A percentile compares a stretch with the other conserved stretches of the same genome.
phyloP scores from a whole-genome alignment of 495 filamentous ascomycete genomes.

The Melanomma pulvis-pyrius region DNA sequence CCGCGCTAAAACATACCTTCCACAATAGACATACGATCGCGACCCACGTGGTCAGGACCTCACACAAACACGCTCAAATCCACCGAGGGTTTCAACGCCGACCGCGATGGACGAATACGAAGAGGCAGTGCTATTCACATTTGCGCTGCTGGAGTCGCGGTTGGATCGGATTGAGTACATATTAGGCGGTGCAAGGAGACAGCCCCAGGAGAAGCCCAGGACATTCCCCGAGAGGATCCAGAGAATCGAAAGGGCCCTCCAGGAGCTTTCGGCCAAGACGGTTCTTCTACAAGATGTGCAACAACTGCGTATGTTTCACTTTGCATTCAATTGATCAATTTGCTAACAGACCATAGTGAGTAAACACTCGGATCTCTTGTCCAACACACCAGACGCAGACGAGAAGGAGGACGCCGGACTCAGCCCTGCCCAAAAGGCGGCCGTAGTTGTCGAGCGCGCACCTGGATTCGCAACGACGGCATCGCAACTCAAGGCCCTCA shows the following conservation, averaged over 20 bases:
- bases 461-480: constrained; percentile 74
- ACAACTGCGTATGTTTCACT: constrained; percentile 29
- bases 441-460: constrained; percentile 75
- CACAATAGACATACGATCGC: neutral
- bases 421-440: constrained; percentile 52
- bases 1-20: constrained; percentile 9
- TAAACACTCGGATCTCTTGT: constrained; percentile 62
- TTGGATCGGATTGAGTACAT: constrained; percentile 74
- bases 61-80: neutral
- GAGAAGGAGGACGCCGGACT: constrained; percentile 10
- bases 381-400: constrained; percentile 39
- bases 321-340: neutral
- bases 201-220: constrained; percentile 32
- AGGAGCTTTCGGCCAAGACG: constrained; percentile 50
- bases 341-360: constrained; percentile 51
- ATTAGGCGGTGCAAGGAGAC: constrained; percentile 59
- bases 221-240: constrained; percentile 54
- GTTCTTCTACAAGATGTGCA: constrained; percentile 33
- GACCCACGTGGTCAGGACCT: neutral
- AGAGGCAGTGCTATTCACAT: constrained; percentile 58
- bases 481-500: constrained; percentile 76
- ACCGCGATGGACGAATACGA: constrained; percentile 37
- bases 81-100: no score
- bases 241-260: constrained; percentile 58
- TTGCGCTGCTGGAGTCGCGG: constrained; percentile 76